Base-by-base conservation (phyloP, 2,329 filamentous ascomycete species). In the Ophiostoma himal-ulmi region DNA sequence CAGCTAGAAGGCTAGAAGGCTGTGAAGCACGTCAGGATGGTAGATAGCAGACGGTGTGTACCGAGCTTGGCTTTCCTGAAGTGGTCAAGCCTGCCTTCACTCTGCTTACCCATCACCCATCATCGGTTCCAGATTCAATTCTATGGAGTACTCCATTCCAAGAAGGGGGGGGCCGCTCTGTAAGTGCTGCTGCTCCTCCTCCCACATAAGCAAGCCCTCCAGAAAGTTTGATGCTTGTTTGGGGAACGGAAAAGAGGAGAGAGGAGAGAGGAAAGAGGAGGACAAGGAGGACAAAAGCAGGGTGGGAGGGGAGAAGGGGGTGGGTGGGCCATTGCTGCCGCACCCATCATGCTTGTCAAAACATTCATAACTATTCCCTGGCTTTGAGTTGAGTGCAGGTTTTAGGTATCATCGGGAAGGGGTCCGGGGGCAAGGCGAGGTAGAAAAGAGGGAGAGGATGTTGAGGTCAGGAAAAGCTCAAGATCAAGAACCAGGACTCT, bases 341-440 rank as follows among this genome's bases (percentile, higher is more conserved):
- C 76, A 77, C 64, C 17, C 64, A 75, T 78, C 76, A 80, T 79
- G 78, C 80, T 78, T 75, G 77, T 77, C 77, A 77, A 81, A 80
- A 81, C 78, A 77, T 76, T 73, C 73, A 75, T 73, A 39, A 37
- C 65, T 26, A 41, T 69, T 44, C 67, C 37, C 66, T 70, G 48
- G 37, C 39, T 67, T 64, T 64, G 37, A 39, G 36, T 60, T 67
- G 69, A 30, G 66, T 62, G 36, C 62, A 22, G 34, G 57, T 67
- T 22, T 41, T 68, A 57, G 37, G 70, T 70, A 67, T 71, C 71
- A 72, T 70, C 66, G 48, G 41, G 54, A 68, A 52, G 68, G 67
- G 68, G 52, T 26, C 36, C 39, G 41, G n/a, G 65, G 17, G 37
- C 62, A 66, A n/a, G 34, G 60, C 26, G 60, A 34, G n/a, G 62